phyloP scores from a whole-genome alignment of 331 rosid genomes.

The Pyracantha coccinea region DNA sequence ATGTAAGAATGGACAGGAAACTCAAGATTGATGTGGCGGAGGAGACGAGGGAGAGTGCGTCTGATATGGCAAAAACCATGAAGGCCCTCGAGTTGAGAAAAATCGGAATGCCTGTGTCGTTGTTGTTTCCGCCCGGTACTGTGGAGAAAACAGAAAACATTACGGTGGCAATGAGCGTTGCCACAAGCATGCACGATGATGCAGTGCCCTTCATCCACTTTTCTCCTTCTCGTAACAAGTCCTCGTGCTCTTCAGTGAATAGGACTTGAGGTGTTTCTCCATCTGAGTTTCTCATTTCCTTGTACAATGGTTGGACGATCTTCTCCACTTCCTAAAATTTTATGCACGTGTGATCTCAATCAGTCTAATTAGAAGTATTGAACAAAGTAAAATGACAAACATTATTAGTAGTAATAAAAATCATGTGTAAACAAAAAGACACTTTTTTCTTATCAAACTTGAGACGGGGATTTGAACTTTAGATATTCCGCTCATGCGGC shows the following conservation, averaged over 20 bases:
- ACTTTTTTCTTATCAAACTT: no score
- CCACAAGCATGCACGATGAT: constrained; percentile 7
- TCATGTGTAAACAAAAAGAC: no score
- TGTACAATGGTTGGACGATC: background rate
- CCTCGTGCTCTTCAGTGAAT: constrained; percentile 1
- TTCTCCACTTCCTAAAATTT: background rate
- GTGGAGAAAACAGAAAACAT: constrained; percentile 4
- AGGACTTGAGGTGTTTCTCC: background rate
- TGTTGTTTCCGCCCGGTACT: background rate
- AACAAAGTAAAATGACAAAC: no score
- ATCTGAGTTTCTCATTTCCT: background rate
- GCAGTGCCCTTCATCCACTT: constrained; percentile 8
- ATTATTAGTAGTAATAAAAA: no score
- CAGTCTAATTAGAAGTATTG: no score
- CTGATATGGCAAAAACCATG: background rate
- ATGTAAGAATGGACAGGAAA: constrained; percentile 2
- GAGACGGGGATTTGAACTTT: no score
- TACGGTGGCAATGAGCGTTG: constrained; percentile 4
- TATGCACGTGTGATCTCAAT: background rate
- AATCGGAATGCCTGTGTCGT: background rate
- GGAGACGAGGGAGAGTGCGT: background rate
- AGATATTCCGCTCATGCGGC: no score
- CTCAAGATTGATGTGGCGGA: constrained; percentile 1
- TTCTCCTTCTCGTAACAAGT: background rate
- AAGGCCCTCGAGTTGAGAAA: background rate